Evolutionary conservation across 352 stramenopile species (phyloP).

Genomic region (Globisporangium cederbergense): DNA sequence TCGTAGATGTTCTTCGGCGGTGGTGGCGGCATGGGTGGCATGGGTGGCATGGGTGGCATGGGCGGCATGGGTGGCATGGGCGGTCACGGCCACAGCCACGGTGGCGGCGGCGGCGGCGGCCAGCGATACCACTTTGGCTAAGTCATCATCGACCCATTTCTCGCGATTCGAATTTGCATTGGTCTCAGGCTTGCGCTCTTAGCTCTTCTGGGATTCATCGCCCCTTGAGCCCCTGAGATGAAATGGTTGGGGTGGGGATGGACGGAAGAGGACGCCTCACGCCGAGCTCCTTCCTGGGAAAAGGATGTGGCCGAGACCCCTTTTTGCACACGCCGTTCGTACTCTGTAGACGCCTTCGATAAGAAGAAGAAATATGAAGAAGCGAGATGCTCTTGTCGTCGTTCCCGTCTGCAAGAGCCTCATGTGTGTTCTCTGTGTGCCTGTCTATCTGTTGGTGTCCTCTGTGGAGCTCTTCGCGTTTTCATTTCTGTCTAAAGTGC

Average conservation of each 20-base stretch:
- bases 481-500: not conserved
- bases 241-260: not conserved
- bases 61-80: conserved; percentile 47
- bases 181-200: conserved; percentile 3
- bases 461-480: too few relatives aligned
- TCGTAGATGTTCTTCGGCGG: conserved; percentile 81
- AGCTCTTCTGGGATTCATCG: not conserved
- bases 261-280: not conserved
- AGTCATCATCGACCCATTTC: not conserved
- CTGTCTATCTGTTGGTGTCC: not conserved
- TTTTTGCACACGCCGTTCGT: conserved; percentile 14
- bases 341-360: conserved; percentile 16
- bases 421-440: not conserved
- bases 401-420: not conserved
- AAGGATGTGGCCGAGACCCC: not conserved
- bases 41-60: conserved; percentile 27
- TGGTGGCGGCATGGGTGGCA: conserved; percentile 34
- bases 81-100: conserved; percentile 27
- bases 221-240: not conserved
- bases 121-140: conserved; percentile 85
- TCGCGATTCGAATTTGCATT: conserved; percentile 6
- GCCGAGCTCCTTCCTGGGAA: not conserved
- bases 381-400: conserved; percentile 6
- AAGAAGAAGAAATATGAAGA: conserved; percentile 13
- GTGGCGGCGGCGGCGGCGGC: conserved; percentile 25